These are phyloP conservation scores for Lyophyllum decastes DNA, from an alignment of 768 basidiomycete genomes.

Conservation along the genomic window DNA sequence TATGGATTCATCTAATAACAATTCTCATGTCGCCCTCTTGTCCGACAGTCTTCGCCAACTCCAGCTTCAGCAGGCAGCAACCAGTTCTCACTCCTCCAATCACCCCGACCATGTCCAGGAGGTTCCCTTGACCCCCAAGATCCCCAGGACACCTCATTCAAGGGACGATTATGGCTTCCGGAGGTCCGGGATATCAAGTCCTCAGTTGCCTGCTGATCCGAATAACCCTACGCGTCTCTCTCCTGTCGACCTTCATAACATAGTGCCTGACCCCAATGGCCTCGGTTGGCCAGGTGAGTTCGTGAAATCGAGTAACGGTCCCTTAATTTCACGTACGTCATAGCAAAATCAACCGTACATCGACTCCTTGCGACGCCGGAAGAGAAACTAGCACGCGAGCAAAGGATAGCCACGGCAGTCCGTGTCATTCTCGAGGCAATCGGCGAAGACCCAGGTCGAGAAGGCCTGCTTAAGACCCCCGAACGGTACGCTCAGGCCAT, in stretches of 20 bases:
- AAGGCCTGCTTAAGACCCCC: constrained; percentile 89
- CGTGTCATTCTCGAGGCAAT: constrained; percentile 95
- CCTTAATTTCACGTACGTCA: constrained; percentile 11
- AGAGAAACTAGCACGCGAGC: constrained; percentile 72
- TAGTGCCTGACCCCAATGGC: constrained; percentile 66
- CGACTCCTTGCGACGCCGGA: constrained; percentile 79
- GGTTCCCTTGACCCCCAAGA: constrained; percentile 3
- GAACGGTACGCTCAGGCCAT: constrained; percentile 96
- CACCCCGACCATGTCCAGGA: constrained; percentile 2
- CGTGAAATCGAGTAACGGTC: not conserved
- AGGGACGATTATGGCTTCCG: constrained; percentile 87
- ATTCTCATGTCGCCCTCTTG: constrained; percentile 40
- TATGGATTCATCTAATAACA: constrained; percentile 12
- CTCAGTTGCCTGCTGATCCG: constrained; percentile 37
- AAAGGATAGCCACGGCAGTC: constrained; percentile 80
- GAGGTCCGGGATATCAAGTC: constrained; percentile 68
- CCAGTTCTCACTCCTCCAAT: not conserved
- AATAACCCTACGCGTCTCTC: constrained; percentile 35
- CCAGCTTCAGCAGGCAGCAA: constrained; percentile 28
- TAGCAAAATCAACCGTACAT: constrained; percentile 88
- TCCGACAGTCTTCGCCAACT: constrained; percentile 50
- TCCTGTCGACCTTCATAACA: constrained; percentile 38
- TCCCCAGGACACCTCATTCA: constrained; percentile 33
- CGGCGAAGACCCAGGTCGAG: constrained; percentile 96
- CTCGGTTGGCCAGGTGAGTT: constrained; percentile 89